Conservation (phyloP, 805 yeast species). For the Yarrowia yakushimensis region DNA sequence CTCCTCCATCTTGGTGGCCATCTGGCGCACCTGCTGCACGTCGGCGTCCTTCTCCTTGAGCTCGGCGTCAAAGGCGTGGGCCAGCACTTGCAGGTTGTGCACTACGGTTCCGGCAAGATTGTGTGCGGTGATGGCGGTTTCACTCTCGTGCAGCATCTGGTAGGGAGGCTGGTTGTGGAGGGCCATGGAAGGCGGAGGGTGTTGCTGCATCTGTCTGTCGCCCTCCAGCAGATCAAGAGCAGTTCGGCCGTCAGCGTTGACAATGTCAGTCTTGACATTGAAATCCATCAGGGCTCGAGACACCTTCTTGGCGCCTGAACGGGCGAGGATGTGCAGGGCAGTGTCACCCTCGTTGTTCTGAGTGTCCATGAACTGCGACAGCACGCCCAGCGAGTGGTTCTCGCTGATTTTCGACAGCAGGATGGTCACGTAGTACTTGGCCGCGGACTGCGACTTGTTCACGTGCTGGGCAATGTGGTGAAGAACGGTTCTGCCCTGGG, state of each 20-base stretch:
- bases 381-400: constrained; percentile 56
- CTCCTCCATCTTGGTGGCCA: constrained; percentile 43
- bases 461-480: constrained; percentile 79
- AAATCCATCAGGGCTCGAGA: constrained; percentile 45
- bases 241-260: constrained; percentile 43
- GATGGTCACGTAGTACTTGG: constrained; percentile 76
- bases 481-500: constrained; percentile 65
- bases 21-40: constrained; percentile 46
- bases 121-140: constrained; percentile 42
- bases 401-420: constrained; percentile 70
- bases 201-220: constrained; percentile 29
- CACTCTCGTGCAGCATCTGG: constrained; percentile 20
- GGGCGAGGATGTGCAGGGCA: constrained; percentile 73
- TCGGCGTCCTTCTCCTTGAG: constrained; percentile 54
- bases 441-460: constrained; percentile 68
- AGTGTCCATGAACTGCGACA: constrained; percentile 52
- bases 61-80: constrained; percentile 52
- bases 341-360: constrained; percentile 84
- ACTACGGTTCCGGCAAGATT: constrained; percentile 41
- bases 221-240: constrained; percentile 41
- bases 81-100: constrained; percentile 39
- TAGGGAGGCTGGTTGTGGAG: not conserved
- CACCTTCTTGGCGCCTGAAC: constrained; percentile 49
- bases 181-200: constrained; percentile 4
- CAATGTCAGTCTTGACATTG: constrained; percentile 46